Conservation (phyloP, 1,284 basidiomycete genomes). For the Thelephora terrestris region DNA sequence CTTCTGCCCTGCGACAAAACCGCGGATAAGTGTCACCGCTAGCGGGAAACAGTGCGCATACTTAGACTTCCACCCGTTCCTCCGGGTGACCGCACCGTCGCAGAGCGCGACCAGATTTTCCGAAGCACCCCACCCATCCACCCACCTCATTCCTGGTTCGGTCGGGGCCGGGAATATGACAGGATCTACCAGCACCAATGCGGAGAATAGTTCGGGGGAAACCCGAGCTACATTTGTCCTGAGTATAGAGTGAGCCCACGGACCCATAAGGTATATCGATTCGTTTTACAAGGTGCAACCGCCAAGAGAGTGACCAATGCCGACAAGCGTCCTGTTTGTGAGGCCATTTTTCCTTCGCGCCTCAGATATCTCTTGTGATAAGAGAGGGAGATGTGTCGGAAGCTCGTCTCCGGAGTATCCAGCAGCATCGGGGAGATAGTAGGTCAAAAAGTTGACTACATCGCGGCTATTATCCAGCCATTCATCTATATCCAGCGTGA, state of each 20-base stretch:
- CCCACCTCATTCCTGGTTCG: slow-evolving; percentile 5
- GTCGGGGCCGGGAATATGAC: slow-evolving; percentile 38
- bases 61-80: slow-evolving; percentile 56
- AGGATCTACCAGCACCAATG: slow-evolving; percentile 75
- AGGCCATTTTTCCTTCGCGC: slow-evolving; percentile 36
- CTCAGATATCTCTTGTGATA: slow-evolving; percentile 31
- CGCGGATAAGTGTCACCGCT: neutral
- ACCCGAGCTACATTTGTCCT: slow-evolving; percentile 53
- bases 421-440: slow-evolving; percentile 25
- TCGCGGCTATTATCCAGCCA: slow-evolving; percentile 44
- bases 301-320: slow-evolving; percentile 77
- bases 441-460: slow-evolving; percentile 35
- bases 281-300: slow-evolving; percentile 51
- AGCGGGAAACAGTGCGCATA: slow-evolving; percentile 15
- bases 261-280: neutral
- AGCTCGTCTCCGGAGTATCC: neutral
- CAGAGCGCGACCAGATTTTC: slow-evolving; percentile 14
- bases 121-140: slow-evolving; percentile 4
- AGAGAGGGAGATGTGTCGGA: slow-evolving; percentile 17
- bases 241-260: slow-evolving; percentile 7
- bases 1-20: slow-evolving; percentile 42
- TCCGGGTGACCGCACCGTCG: slow-evolving; percentile 47
- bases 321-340: slow-evolving; percentile 40
- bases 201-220: slow-evolving; percentile 60
- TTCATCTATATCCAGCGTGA: slow-evolving; percentile 24